These are phyloP conservation scores for Sugiyamaella castrensis DNA, from an alignment of 1,139 yeast genomes.

Conservation along the genomic window DNA sequence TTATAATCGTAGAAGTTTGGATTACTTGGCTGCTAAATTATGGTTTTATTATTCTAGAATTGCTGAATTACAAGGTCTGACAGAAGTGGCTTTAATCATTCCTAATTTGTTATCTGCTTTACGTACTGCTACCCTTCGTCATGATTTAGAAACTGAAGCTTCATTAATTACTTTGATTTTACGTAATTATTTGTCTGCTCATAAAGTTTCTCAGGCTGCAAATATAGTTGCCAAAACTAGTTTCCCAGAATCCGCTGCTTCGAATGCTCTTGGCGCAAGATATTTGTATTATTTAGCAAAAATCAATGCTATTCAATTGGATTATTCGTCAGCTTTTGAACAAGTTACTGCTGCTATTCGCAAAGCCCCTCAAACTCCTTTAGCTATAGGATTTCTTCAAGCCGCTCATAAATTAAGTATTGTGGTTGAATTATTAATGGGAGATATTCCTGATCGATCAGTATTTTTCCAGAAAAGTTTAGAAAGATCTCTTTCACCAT, in stretches of 20 bases:
- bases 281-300: slow-evolving; percentile 87
- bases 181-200: slow-evolving; percentile 72
- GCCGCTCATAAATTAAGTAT: slow-evolving; percentile 86
- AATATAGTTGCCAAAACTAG: slow-evolving; percentile 85
- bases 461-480: slow-evolving; percentile 65
- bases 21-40: slow-evolving; percentile 80
- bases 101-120: slow-evolving; percentile 66
- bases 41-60: slow-evolving; percentile 91
- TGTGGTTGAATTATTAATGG: slow-evolving; percentile 88
- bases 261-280: slow-evolving; percentile 88
- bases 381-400: slow-evolving; percentile 84
- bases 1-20: slow-evolving; percentile 80
- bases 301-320: slow-evolving; percentile 87
- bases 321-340: slow-evolving; percentile 88
- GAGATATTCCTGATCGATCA: slow-evolving; percentile 93
- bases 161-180: slow-evolving; percentile 77
- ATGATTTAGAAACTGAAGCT: slow-evolving; percentile 89
- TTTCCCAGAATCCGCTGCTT: slow-evolving; percentile 83
- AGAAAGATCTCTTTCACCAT: slow-evolving; percentile 67
- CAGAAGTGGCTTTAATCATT: slow-evolving; percentile 58
- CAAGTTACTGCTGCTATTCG: slow-evolving; percentile 89
- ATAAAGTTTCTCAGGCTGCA: slow-evolving; percentile 84
- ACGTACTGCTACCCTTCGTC: slow-evolving; percentile 87
- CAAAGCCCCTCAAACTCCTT: slow-evolving; percentile 91
- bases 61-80: slow-evolving; percentile 54